A percentile compares a stretch with the other conserved stretches of the same genome.
Conservation (phyloP, 345 rosid species). For the Hibiscus trionum region DNA sequence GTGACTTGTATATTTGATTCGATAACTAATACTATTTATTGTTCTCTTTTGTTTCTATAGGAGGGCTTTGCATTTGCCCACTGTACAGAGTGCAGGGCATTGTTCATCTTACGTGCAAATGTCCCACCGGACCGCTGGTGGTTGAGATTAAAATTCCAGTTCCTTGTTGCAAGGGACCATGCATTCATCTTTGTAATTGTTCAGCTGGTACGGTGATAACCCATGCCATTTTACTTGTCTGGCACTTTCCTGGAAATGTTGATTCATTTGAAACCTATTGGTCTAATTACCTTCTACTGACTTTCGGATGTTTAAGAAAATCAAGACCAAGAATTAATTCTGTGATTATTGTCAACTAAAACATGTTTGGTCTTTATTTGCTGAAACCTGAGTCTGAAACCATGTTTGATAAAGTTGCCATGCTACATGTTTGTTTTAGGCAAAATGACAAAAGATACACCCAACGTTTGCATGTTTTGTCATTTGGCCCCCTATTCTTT, state of each 20-base stretch:
- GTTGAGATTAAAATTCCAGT: constrained; percentile 96
- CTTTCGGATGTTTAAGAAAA: neutral
- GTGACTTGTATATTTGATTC: neutral
- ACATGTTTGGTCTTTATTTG: neutral
- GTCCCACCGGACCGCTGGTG: constrained; percentile 99
- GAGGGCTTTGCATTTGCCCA: constrained; percentile 99
- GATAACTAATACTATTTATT: constrained; percentile 6
- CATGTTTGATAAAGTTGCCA: neutral
- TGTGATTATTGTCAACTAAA: neutral
- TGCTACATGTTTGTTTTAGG: neutral
- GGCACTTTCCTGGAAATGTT: neutral
- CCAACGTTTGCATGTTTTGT: too few species aligned
- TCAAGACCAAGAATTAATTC: neutral
- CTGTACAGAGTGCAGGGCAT: constrained; percentile 97
- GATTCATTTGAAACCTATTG: neutral
- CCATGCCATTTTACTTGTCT: neutral
- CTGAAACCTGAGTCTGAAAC: neutral
- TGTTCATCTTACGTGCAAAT: constrained; percentile 84
- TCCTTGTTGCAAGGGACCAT: constrained; percentile 95
- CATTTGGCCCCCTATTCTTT: too few species aligned
- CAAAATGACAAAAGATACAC: too few species aligned
- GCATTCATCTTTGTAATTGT: constrained; percentile 83
- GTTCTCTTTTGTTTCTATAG: constrained; percentile 34
- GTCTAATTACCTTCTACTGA: neutral
- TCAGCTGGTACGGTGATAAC: constrained; percentile 63